Percentiles rank a stretch among this genome's conserved stretches.
These are phyloP conservation scores for Rhodotorula diobovata DNA, from an alignment of 768 basidiomycete genomes.

Conservation along the genomic window DNA sequence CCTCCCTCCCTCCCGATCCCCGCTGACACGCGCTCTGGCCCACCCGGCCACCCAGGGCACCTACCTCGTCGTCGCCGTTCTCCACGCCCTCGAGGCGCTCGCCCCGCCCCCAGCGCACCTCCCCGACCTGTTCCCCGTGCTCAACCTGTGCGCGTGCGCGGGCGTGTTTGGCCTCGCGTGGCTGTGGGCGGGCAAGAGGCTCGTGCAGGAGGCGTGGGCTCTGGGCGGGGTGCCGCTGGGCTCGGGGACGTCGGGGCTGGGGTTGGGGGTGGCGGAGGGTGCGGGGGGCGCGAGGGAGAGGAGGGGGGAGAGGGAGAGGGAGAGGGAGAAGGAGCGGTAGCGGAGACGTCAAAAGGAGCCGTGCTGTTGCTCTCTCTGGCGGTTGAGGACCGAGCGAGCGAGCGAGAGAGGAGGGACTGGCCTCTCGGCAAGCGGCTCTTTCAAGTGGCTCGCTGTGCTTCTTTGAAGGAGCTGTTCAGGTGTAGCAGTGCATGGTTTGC, in stretches of 20 bases:
- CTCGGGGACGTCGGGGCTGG: too few species aligned
- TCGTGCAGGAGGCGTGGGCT: conserved; percentile 30
- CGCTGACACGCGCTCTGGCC: neutral
- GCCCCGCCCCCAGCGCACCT: conserved; percentile 66
- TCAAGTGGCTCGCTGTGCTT: too few species aligned
- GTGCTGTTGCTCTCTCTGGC: too few species aligned
- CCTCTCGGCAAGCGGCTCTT: too few species aligned
- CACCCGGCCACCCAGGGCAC: conserved; percentile 49
- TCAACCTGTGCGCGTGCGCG: conserved; percentile 76
- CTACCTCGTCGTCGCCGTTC: conserved; percentile 55
- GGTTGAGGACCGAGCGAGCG: too few species aligned
- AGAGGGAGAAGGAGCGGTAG: neutral
- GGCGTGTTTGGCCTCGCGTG: conserved; percentile 76
- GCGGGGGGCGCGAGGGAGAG: too few species aligned
- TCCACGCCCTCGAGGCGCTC: conserved; percentile 65
- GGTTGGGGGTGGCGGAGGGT: too few species aligned
- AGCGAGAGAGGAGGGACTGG: too few species aligned
- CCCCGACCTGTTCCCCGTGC: conserved; percentile 76
- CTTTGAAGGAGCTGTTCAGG: too few species aligned
- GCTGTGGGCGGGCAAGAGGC: conserved; percentile 57
- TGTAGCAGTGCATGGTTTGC: too few species aligned
- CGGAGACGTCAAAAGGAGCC: too few species aligned
- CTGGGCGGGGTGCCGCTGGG: conserved; percentile 7
- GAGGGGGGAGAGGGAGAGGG: too few species aligned
- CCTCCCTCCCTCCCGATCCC: conserved; percentile 11